Conservation (phyloP, 2,329 filamentous ascomycete genomes). For the Alternaria viburni region DNA sequence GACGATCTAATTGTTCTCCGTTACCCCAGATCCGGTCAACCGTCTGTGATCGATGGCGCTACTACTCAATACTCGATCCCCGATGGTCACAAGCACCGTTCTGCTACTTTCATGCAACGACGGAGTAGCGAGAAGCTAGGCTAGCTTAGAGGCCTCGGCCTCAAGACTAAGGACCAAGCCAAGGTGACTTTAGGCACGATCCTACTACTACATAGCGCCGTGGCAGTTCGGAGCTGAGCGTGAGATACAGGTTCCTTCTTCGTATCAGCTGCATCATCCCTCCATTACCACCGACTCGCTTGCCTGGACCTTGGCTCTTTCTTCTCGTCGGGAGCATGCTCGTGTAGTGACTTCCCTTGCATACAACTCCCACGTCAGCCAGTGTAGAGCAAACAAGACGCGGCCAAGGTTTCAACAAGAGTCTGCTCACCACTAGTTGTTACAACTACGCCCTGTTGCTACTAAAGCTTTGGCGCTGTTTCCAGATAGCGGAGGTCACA, state of each 20-base stretch:
- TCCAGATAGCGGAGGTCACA: not conserved
- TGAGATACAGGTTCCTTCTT: not conserved
- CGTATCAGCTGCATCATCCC: not conserved
- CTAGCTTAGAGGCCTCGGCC: not conserved
- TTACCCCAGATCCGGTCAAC: not conserved
- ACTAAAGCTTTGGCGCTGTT: not conserved
- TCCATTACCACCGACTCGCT: not conserved
- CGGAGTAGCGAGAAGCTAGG: not conserved
- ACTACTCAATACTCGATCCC: not conserved
- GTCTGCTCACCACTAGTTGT: not conserved
- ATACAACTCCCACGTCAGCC: not conserved
- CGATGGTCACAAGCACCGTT: not conserved
- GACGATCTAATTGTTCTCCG: not conserved
- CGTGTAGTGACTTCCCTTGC: not conserved
- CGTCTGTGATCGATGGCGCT: not conserved
- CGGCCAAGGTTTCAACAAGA: not conserved
- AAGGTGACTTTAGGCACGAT: not conserved
- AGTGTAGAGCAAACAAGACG: not conserved
- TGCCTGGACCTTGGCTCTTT: not conserved
- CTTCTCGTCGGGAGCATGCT: not conserved
- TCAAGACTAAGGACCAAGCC: not conserved
- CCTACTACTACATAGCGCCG: not conserved
- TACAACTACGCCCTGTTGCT: not conserved
- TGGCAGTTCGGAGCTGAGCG: not conserved
- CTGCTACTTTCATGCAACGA: not conserved